Evolutionary conservation across 495 filamentous ascomycete species (phyloP).

Genomic region (Aspergillus saccharolyticus): DNA sequence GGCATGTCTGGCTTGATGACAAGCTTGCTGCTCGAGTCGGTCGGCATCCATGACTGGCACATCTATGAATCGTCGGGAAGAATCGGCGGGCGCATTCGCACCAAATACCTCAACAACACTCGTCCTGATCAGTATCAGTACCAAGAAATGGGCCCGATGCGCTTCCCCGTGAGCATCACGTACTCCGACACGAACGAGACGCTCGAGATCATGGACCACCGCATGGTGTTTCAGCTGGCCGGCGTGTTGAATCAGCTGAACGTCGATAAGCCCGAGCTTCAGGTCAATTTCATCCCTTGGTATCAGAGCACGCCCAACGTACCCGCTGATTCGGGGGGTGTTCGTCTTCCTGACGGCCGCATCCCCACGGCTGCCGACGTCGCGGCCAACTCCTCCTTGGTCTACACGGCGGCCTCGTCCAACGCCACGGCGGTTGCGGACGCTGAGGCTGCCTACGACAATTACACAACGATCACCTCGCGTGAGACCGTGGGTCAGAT

Average conservation of each 20-base stretch:
- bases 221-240: constrained; percentile 60
- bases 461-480: constrained; percentile 11
- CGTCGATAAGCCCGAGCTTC: constrained; percentile 41
- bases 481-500: constrained; percentile 28
- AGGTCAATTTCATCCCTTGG: constrained; percentile 64
- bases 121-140: constrained; percentile 62
- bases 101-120: constrained; percentile 53
- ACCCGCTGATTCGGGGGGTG: constrained; percentile 45
- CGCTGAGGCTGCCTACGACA: constrained; percentile 30
- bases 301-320: constrained; percentile 51
- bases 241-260: constrained; percentile 56
- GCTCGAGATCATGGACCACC: constrained; percentile 52
- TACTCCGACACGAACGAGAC: constrained; percentile 50
- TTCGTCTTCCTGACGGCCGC: constrained; percentile 46
- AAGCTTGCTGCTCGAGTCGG: constrained; percentile 43
- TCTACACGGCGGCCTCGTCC: constrained; percentile 24
- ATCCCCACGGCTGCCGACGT: constrained; percentile 37
- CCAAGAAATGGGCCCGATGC: constrained; percentile 73
- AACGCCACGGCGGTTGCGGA: constrained; percentile 33
- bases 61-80: constrained; percentile 48
- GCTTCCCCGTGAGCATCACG: constrained; percentile 50
- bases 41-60: constrained; percentile 52
- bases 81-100: constrained; percentile 56
- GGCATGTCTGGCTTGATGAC: constrained; percentile 67
- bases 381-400: constrained; percentile 26